Percentiles rank a stretch among this genome's conserved stretches.
Evolutionary conservation across 441 rosid species (phyloP).

Genomic region (Gossypium davidsonii): DNA sequence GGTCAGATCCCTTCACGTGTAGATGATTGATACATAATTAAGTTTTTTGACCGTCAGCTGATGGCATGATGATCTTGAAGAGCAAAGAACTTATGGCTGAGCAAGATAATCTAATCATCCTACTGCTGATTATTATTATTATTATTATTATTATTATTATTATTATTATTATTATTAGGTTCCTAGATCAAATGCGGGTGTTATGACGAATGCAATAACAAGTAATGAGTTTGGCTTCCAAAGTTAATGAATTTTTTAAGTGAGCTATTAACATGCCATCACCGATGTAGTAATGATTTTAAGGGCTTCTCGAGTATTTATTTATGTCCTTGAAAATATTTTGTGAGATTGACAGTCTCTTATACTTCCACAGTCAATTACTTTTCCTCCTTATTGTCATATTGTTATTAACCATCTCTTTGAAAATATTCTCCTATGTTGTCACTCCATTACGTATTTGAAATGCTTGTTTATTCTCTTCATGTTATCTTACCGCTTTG

Average conservation of each 20-base stretch:
- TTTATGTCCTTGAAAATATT: background rate
- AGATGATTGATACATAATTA: background rate
- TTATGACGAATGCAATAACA: background rate
- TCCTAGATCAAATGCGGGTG: background rate
- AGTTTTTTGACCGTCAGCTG: background rate
- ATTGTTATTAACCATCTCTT: background rate
- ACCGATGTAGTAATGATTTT: background rate
- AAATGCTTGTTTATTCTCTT: conserved; percentile 5
- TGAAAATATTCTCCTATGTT: background rate
- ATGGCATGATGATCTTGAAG: background rate
- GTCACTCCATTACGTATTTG: background rate
- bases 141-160: background rate
- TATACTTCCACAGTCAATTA: background rate
- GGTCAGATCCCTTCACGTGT: background rate
- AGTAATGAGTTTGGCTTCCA: background rate
- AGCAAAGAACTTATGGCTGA: background rate
- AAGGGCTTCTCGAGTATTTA: background rate
- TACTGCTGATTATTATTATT: background rate
- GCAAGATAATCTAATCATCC: background rate
- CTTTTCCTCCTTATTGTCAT: background rate
- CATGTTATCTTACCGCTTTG: conserved; percentile 15
- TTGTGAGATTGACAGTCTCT: background rate
- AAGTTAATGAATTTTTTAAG: background rate
- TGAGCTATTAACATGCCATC: background rate
- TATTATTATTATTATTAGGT: background rate